Evolutionary conservation across 768 basidiomycete genomes (phyloP).

Genomic region (Suillus sp.): DNA sequence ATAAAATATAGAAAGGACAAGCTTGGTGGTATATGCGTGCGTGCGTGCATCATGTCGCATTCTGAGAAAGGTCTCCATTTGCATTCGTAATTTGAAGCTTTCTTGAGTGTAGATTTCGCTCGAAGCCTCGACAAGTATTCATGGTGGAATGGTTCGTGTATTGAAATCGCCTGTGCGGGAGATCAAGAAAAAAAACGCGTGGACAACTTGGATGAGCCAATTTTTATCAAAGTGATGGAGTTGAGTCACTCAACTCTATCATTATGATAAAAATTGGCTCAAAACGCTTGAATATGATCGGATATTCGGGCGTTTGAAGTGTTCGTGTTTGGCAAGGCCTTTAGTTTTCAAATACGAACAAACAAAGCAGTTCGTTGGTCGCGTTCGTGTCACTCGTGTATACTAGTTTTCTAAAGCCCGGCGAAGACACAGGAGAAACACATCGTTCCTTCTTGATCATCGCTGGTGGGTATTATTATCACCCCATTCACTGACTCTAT

Average conservation of each 20-base stretch:
- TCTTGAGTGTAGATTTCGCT: neutral
- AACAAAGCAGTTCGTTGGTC: neutral
- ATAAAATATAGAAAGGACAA: too few relatives aligned
- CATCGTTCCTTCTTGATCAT: neutral
- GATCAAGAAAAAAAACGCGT: neutral
- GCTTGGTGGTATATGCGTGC: too few relatives aligned
- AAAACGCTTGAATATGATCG: too few relatives aligned
- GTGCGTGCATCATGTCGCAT: too few relatives aligned
- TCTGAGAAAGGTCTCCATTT: neutral
- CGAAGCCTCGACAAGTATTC: neutral
- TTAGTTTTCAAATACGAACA: neutral
- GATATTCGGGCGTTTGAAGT: too few relatives aligned
- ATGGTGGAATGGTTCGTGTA: neutral
- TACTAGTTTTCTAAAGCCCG: neutral
- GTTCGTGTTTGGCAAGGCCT: neutral
- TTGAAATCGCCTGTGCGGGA: neutral
- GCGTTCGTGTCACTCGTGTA: neutral
- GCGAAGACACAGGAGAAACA: neutral
- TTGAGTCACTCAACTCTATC: too few relatives aligned
- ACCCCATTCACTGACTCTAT: neutral
- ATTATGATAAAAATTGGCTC: too few relatives aligned
- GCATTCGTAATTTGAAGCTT: neutral
- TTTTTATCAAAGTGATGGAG: neutral
- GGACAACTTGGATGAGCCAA: neutral
- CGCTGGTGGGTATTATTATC: neutral